These are phyloP conservation scores for Candida germanica DNA, from an alignment of 805 yeast genomes.

Conservation along the genomic window DNA sequence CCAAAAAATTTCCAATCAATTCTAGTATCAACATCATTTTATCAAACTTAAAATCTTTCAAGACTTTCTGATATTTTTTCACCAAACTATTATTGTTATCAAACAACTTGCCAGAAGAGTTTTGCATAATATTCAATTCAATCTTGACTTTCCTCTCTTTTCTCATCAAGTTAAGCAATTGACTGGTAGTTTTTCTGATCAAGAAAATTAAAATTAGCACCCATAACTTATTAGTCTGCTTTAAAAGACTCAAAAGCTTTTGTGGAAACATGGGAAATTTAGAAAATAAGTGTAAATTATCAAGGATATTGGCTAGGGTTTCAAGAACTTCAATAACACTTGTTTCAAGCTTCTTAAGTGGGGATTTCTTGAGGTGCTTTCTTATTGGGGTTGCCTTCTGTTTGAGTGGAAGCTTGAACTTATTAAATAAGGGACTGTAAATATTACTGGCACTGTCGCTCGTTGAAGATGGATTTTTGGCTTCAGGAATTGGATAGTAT, in stretches of 20 bases:
- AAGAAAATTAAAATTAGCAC: constrained; percentile 38
- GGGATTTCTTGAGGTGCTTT: constrained; percentile 16
- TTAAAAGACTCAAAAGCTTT: constrained; percentile 25
- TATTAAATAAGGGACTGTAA: constrained; percentile 33
- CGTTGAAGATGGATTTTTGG: background rate
- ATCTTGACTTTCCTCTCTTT: constrained; percentile 36
- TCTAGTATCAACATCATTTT: constrained; percentile 40
- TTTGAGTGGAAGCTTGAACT: constrained; percentile 23
- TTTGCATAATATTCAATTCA: constrained; percentile 31
- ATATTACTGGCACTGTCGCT: background rate
- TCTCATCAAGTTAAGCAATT: constrained; percentile 37
- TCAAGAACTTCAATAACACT: constrained; percentile 30
- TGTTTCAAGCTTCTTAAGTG: constrained; percentile 30
- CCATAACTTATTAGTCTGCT: constrained; percentile 45
- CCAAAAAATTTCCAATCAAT: constrained; percentile 40
- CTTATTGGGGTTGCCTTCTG: constrained; percentile 2
- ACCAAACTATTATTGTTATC: constrained; percentile 20
- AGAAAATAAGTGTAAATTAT: constrained; percentile 40
- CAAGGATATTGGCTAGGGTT: constrained; percentile 36
- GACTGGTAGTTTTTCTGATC: constrained; percentile 40
- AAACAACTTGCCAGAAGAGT: constrained; percentile 18
- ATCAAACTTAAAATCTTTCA: constrained; percentile 42
- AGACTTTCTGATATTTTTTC: constrained; percentile 35
- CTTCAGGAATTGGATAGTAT: constrained; percentile 20
- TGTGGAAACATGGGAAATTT: constrained; percentile 44